Evolutionary conservation across 177 flowering plant species (phyloP).

Genomic region (Tripterygium wilfordii): DNA sequence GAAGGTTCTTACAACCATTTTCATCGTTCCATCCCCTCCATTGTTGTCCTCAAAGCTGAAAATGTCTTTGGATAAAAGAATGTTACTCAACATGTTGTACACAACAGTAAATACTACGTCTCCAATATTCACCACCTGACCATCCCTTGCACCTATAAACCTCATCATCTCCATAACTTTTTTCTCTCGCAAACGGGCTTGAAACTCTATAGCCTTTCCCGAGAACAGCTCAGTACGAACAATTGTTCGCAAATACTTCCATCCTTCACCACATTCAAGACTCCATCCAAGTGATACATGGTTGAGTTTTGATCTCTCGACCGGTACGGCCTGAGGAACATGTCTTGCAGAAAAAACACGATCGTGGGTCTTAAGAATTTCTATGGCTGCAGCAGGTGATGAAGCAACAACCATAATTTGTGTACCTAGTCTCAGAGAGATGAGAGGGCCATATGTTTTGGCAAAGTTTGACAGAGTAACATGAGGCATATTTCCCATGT

Average conservation of each 20-base stretch:
- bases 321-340: not conserved
- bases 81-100: slow-evolving; percentile 3
- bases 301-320: slow-evolving; percentile 3
- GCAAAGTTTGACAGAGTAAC: not conserved
- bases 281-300: not conserved
- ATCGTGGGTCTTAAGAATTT: slow-evolving; percentile 6
- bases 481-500: slow-evolving; percentile 21
- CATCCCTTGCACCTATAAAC: slow-evolving; percentile 3
- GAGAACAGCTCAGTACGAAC: slow-evolving; percentile 4
- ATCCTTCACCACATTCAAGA: not conserved
- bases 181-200: slow-evolving; percentile 2
- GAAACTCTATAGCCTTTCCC: slow-evolving; percentile 4
- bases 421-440: not conserved
- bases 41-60: slow-evolving; percentile 5
- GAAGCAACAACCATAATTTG: slow-evolving; percentile 1
- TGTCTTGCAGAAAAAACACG: not conserved
- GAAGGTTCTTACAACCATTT: no score
- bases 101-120: slow-evolving; percentile 2
- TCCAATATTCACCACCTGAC: slow-evolving; percentile 5
- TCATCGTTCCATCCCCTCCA: not conserved
- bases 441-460: not conserved
- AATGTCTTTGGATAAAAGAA: slow-evolving; percentile 5
- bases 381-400: not conserved
- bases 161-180: slow-evolving; percentile 7
- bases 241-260: slow-evolving; percentile 1